Evolutionary conservation across 139 green algal species (phyloP).

Genomic region (Penium margaritaceum): DNA sequence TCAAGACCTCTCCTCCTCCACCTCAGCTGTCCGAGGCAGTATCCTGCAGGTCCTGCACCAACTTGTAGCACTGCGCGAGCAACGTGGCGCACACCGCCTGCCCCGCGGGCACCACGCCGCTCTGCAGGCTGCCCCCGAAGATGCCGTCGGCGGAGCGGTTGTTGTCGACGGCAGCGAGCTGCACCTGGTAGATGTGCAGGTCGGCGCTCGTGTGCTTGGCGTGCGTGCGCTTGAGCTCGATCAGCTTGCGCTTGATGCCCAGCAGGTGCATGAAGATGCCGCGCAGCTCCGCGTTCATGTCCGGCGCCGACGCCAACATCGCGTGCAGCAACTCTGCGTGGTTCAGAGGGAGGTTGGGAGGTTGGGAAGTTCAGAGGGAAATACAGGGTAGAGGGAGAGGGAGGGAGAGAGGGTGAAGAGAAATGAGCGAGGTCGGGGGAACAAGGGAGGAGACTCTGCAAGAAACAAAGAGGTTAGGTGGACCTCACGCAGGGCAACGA

Average conservation of each 20-base stretch:
- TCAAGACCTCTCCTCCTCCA: no score
- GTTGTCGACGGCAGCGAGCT: conserved; percentile 24
- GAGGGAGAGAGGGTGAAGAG: neutral
- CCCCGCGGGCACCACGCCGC: conserved; percentile 10
- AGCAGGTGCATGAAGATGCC: conserved; percentile 14
- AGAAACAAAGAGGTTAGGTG: no score
- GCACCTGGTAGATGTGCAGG: conserved; percentile 24
- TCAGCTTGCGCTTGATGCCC: conserved; percentile 13
- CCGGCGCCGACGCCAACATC: neutral
- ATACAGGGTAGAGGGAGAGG: neutral
- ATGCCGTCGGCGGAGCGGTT: conserved; percentile 26
- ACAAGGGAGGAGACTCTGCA: no score
- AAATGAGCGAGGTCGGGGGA: neutral
- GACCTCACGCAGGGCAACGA: no score
- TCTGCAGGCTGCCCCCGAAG: conserved; percentile 17
- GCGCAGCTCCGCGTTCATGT: conserved; percentile 11
- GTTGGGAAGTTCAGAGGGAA: no score
- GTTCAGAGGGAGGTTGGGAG: neutral
- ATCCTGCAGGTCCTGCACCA: conserved; percentile 8
- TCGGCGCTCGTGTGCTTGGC: conserved; percentile 20
- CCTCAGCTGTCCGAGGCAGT: conserved; percentile 5
- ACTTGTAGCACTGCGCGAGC: conserved; percentile 29
- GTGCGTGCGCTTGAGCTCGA: neutral
- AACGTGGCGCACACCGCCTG: conserved; percentile 24
- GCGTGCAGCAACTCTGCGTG: neutral